A percentile compares a stretch with the other conserved stretches of the same genome.
phyloP scores from a whole-genome alignment of 257 asterid genomes.

The Apocynum venetum region DNA sequence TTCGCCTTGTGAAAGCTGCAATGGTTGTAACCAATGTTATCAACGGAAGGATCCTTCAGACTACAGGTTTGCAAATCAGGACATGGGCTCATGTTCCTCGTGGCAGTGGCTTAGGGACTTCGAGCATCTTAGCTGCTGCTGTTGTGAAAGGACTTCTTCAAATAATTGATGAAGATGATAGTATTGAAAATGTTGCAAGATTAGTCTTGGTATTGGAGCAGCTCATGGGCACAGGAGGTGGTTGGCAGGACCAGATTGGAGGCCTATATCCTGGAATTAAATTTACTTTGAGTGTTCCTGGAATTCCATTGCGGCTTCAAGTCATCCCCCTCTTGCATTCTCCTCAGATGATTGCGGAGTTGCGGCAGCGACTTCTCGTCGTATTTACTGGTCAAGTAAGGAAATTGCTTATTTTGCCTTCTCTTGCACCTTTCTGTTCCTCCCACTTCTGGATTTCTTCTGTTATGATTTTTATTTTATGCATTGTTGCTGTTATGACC shows the following conservation, averaged over 20 bases:
- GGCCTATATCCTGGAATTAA: conserved; percentile 94
- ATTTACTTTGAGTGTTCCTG: conserved; percentile 84
- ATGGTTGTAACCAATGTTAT: conserved; percentile 60
- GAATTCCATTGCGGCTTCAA: conserved; percentile 77
- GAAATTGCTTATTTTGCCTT: neutral
- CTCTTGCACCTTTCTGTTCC: neutral
- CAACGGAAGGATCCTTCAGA: conserved; percentile 34
- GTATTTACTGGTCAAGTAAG: conserved; percentile 91
- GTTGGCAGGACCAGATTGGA: conserved; percentile 98
- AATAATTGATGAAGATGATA: conserved; percentile 65
- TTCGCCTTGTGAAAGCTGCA: conserved; percentile 94
- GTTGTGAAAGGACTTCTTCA: conserved; percentile 90
- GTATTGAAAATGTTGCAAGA: conserved; percentile 78
- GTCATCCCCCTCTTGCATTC: conserved; percentile 78
- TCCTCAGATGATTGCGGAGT: conserved; percentile 53
- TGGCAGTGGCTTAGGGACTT: conserved; percentile 98
- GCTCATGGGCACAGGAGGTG: conserved; percentile 98
- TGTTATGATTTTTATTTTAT: neutral
- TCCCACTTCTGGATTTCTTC: neutral
- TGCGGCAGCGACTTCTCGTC: conserved; percentile 81
- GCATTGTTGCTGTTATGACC: neutral
- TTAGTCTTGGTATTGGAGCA: conserved; percentile 88
- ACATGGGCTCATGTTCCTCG: conserved; percentile 99
- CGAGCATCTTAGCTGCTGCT: conserved; percentile 93
- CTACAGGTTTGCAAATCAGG: conserved; percentile 61